phyloP scores from a whole-genome alignment of 805 yeast species.

The Pachysolen tannophilus region DNA sequence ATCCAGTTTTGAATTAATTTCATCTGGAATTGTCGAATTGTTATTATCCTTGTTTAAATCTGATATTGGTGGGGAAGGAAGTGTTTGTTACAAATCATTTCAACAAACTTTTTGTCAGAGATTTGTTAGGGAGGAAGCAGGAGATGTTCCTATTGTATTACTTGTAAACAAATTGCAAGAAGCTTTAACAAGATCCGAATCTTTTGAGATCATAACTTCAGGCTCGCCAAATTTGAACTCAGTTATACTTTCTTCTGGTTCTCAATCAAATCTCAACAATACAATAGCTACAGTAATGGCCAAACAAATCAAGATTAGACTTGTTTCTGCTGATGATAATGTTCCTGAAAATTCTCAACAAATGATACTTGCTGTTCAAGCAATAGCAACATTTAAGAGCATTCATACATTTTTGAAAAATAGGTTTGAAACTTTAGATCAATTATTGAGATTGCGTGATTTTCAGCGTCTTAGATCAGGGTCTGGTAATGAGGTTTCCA shows the following conservation, averaged over 20 bases:
- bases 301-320: slow-evolving; percentile 56
- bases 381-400: slow-evolving; percentile 51
- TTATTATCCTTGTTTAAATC: slow-evolving; percentile 29
- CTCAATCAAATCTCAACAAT: slow-evolving; percentile 9
- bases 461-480: too few relatives aligned
- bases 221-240: slow-evolving; percentile 21
- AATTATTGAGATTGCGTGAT: slow-evolving; percentile 17
- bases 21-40: slow-evolving; percentile 53
- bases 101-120: slow-evolving; percentile 30
- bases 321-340: slow-evolving; percentile 31
- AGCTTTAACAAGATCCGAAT: slow-evolving; percentile 63
- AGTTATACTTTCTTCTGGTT: slow-evolving; percentile 20
- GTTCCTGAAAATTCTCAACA: slow-evolving; percentile 19
- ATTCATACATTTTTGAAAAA: slow-evolving; percentile 39
- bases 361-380: slow-evolving; percentile 44
- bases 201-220: slow-evolving; percentile 54
- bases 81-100: slow-evolving; percentile 37
- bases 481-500: slow-evolving; percentile 16
- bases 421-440: slow-evolving; percentile 25
- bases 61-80: slow-evolving; percentile 17
- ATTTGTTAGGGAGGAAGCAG: slow-evolving; percentile 20
- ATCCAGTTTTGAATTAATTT: slow-evolving; percentile 69
- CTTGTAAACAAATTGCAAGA: slow-evolving; percentile 62
- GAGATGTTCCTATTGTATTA: slow-evolving; percentile 26
- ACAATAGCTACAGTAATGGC: slow-evolving; percentile 55